A percentile compares a stretch with the other conserved stretches of the same genome.
phyloP scores from a whole-genome alignment of 2,329 filamentous ascomycete species.

The Thelonectria rubi region DNA sequence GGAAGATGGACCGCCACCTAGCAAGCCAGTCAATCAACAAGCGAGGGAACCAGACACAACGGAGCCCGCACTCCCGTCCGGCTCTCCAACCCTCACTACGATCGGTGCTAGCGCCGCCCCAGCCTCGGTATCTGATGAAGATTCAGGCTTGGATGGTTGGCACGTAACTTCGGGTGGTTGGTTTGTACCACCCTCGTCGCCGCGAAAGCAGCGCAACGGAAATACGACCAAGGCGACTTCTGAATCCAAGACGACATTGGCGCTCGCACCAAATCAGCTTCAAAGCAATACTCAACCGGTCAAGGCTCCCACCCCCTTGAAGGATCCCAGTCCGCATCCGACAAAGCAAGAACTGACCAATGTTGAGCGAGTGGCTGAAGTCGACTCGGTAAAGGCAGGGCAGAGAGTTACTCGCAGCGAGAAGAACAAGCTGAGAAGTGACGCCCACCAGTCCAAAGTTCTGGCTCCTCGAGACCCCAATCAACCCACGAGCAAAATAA shows the following conservation, averaged over 20 bases:
- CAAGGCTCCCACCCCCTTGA: background rate
- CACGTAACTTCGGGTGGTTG: conserved; percentile 7
- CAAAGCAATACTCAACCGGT: background rate
- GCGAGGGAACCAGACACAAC: background rate
- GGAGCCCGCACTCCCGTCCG: background rate
- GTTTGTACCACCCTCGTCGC: background rate
- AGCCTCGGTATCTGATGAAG: conserved; percentile 34
- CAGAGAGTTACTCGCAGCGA: conserved; percentile 14
- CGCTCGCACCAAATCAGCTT: too few species aligned
- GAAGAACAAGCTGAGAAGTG: background rate
- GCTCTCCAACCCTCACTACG: background rate
- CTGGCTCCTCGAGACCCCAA: conserved; percentile 19
- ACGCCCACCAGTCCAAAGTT: background rate
- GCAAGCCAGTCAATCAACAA: background rate
- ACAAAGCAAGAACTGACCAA: background rate
- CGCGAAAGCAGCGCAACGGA: background rate
- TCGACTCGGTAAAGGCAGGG: background rate
- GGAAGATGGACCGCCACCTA: background rate
- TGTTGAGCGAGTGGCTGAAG: background rate
- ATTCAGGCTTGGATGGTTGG: conserved; percentile 15
- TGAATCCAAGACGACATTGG: background rate
- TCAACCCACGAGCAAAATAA: background rate
- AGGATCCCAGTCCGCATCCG: background rate
- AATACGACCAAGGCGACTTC: background rate
- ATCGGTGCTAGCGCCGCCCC: background rate